These are phyloP conservation scores for Dalbergia cultrata DNA, from an alignment of 306 rosid genomes.

Conservation along the genomic window DNA sequence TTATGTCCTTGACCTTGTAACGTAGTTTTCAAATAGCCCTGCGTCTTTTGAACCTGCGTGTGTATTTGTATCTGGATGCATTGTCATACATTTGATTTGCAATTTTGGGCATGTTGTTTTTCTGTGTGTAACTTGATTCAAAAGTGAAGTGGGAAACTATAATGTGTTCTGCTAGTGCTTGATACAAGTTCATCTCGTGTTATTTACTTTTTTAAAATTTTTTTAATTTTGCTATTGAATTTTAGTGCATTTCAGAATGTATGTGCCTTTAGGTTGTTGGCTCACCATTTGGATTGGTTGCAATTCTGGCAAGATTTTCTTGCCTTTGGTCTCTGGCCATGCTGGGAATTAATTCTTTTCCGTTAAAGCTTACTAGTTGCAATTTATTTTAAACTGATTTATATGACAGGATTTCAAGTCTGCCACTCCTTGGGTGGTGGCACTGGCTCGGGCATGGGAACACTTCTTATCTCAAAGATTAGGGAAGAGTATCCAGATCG, in stretches of 20 bases:
- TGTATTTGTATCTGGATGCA: not conserved
- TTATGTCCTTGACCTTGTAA: not conserved
- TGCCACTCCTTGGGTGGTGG: slow-evolving; percentile 68
- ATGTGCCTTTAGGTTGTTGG: not conserved
- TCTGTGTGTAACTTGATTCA: not conserved
- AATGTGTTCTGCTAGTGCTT: not conserved
- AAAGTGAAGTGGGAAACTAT: not conserved
- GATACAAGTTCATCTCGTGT: not conserved
- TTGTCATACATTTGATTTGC: not conserved
- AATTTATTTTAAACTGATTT: not conserved
- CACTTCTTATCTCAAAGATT: slow-evolving; percentile 62
- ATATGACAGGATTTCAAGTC: slow-evolving; percentile 58
- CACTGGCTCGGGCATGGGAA: slow-evolving; percentile 65
- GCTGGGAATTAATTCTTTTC: not conserved
- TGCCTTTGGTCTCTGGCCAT: not conserved
- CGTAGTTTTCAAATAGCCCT: not conserved
- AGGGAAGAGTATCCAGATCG: slow-evolving; percentile 65
- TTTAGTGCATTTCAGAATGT: not conserved
- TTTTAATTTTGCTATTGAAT: too few species aligned
- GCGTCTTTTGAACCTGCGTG: not conserved
- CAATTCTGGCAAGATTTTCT: not conserved
- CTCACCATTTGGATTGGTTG: not conserved
- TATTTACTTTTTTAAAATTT: not conserved
- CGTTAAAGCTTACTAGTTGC: slow-evolving; percentile 28
- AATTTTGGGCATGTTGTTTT: not conserved